These are phyloP conservation scores for Canavalia ensiformis DNA, from an alignment of 306 rosid species.

Conservation along the genomic window DNA sequence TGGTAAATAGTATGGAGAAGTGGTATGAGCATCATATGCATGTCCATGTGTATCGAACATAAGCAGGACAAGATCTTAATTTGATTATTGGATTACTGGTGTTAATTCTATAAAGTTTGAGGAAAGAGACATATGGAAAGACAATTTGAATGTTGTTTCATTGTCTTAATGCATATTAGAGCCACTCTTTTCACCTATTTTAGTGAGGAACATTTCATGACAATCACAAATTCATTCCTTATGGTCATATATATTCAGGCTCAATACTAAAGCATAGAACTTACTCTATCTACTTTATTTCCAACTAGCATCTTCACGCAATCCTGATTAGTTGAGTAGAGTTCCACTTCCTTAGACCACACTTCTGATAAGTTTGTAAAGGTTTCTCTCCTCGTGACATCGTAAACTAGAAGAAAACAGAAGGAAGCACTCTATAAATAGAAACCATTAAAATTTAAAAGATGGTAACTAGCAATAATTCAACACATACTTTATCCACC, in stretches of 20 bases:
- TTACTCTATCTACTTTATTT: conserved; percentile 92
- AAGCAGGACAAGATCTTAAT: conserved; percentile 8
- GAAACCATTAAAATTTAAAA: conserved; percentile 23
- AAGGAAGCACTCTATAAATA: conserved; percentile 33
- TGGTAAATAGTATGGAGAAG: background rate
- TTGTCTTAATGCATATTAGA: conserved; percentile 10
- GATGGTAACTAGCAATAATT: conserved; percentile 30
- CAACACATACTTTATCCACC: conserved; percentile 11
- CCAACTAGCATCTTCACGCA: conserved; percentile 97
- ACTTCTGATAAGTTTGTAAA: conserved; percentile 84
- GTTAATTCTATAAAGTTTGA: background rate
- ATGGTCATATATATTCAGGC: conserved; percentile 26
- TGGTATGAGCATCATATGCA: background rate
- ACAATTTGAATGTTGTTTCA: background rate
- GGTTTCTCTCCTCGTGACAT: conserved; percentile 88
- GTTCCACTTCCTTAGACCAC: conserved; percentile 94
- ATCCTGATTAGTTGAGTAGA: conserved; percentile 79
- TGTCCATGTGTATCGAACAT: background rate
- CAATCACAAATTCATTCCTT: conserved; percentile 13
- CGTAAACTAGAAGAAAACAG: conserved; percentile 69
- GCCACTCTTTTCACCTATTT: background rate
- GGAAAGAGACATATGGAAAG: background rate
- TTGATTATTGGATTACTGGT: background rate
- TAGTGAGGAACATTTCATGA: conserved; percentile 10
- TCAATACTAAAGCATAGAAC: conserved; percentile 45